A percentile compares a stretch with the other conserved stretches of the same genome.
Conservation (phyloP, 305 asterid genomes). For the Fraxinus xanthoxyloides region DNA sequence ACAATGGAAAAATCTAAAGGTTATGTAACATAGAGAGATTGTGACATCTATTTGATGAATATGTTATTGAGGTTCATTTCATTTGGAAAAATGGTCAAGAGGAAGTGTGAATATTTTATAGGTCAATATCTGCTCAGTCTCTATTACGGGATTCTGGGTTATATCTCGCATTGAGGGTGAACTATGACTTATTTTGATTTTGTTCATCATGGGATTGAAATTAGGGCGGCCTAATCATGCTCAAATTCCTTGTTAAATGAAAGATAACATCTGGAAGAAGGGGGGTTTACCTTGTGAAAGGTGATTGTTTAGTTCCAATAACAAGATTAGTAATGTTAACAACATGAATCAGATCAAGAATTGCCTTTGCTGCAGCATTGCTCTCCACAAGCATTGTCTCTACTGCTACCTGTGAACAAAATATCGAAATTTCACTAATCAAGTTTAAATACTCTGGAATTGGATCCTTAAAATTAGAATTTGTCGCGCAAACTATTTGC, state of each 20-base stretch:
- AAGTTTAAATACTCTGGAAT: not conserved
- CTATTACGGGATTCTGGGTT: no score
- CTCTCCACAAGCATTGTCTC: slow-evolving; percentile 86
- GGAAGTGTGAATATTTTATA: not conserved
- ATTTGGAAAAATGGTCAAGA: not conserved
- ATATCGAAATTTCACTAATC: not conserved
- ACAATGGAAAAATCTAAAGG: no score
- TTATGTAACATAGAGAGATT: no score
- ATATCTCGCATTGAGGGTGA: not conserved
- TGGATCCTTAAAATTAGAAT: not conserved
- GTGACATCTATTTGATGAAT: no score
- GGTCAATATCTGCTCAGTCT: not conserved
- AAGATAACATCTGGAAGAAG: not conserved
- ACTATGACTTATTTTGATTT: no score
- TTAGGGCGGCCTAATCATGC: not conserved
- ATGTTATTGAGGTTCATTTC: not conserved
- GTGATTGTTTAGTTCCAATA: slow-evolving; percentile 59
- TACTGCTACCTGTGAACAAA: slow-evolving; percentile 50
- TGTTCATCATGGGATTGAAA: not conserved
- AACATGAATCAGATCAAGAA: slow-evolving; percentile 58
- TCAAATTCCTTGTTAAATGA: not conserved
- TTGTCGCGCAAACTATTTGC: not conserved
- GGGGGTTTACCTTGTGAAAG: slow-evolving; percentile 46
- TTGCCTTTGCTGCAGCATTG: slow-evolving; percentile 62
- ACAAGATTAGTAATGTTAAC: slow-evolving; percentile 59